Percentiles rank a stretch among this genome's conserved stretches.
phyloP scores from a whole-genome alignment of 2,329 filamentous ascomycete genomes.

The Aspergillus sp. region DNA sequence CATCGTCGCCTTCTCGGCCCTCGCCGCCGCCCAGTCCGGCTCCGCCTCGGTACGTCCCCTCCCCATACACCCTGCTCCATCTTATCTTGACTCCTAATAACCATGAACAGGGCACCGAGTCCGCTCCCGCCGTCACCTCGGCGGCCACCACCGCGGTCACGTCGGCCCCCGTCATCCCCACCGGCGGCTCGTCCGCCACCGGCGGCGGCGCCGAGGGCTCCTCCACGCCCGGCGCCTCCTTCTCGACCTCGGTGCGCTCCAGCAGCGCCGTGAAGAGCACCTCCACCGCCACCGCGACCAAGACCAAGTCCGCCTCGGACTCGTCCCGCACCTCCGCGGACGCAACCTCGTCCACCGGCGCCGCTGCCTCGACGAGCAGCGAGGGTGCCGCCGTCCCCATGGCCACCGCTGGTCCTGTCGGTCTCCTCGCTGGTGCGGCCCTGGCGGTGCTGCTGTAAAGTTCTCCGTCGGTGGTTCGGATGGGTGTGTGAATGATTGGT shows the following conservation, averaged over 20 bases:
- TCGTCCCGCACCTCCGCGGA: constrained; percentile 18
- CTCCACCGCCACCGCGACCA: constrained; percentile 23
- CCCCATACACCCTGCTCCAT: background rate
- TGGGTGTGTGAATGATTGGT: background rate
- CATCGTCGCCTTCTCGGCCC: constrained; percentile 44
- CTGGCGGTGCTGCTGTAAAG: constrained; percentile 46
- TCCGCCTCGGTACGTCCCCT: background rate
- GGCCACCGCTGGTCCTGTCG: constrained; percentile 36
- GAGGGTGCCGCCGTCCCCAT: constrained; percentile 34
- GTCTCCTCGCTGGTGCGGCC: constrained; percentile 42
- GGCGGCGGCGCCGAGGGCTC: constrained; percentile 19
- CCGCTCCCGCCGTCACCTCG: no score
- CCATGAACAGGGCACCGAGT: no score
- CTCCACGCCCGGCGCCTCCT: constrained; percentile 20
- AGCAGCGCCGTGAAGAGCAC: constrained; percentile 16
- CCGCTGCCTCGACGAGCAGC: constrained; percentile 26
- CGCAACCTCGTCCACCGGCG: constrained; percentile 13
- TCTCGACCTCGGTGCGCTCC: constrained; percentile 8
- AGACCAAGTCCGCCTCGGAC: constrained; percentile 16
- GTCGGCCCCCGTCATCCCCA: constrained; percentile 33
- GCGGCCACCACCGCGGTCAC: constrained; percentile 29
- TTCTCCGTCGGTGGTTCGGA: background rate
- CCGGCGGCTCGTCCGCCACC: constrained; percentile 20
- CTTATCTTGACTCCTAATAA: background rate
- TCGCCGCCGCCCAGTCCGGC: constrained; percentile 39